Evolutionary conservation across 108 stramenopile species (phyloP).

Genomic region (Ochromonas danica): DNA sequence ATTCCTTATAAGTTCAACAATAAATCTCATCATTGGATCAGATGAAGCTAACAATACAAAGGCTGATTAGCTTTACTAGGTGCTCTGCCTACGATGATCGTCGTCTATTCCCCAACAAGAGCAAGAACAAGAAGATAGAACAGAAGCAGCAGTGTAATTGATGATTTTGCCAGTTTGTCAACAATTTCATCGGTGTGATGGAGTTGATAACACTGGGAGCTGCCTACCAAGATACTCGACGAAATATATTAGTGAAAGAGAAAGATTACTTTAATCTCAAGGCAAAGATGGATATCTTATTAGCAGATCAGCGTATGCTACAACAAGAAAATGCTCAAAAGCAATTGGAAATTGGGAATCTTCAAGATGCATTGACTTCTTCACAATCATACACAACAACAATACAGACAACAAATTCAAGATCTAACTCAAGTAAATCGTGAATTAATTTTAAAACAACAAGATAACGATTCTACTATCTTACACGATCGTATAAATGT

Average conservation of each 20-base stretch:
- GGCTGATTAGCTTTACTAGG: no score
- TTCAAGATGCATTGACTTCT: neutral
- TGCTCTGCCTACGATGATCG: no score
- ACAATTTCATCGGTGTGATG: no score
- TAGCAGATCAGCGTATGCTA: neutral
- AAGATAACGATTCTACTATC: neutral
- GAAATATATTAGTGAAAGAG: neutral
- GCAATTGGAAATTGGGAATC: neutral
- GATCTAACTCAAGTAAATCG: neutral
- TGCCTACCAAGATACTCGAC: neutral
- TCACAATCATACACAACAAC: neutral
- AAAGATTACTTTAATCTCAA: neutral
- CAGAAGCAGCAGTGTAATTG: no score
- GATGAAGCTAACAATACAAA: no score
- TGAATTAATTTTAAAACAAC: neutral
- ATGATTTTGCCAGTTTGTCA: no score
- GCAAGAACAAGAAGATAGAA: no score
- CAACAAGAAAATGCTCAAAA: neutral
- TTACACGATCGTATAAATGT: neutral
- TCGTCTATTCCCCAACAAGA: no score
- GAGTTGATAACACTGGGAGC: no score
- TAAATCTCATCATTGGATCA: no score
- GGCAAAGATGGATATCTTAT: neutral
- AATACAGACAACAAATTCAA: neutral
- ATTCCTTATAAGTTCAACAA: no score